Percentiles rank a stretch among this genome's conserved stretches.
Conservation (phyloP, 1,139 yeast species). For the Nakaseomyces kungkrabaensis region DNA sequence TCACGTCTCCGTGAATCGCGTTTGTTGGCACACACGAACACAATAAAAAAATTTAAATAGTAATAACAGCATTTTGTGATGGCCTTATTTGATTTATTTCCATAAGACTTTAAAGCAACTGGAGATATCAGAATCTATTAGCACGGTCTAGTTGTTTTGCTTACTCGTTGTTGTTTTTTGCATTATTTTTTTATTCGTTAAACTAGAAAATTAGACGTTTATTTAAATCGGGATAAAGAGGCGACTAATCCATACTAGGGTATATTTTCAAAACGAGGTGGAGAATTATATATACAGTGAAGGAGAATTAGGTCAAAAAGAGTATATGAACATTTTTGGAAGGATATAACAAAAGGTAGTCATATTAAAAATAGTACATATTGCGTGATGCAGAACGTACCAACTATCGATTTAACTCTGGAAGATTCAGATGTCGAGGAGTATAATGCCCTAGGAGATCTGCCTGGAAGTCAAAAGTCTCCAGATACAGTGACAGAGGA, state of each 20-base stretch:
- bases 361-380: background rate
- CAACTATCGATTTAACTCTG: slow-evolving; percentile 17
- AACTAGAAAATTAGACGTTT: background rate
- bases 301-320: too few relatives aligned
- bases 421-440: slow-evolving; percentile 13
- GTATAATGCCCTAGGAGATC: background rate
- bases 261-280: background rate
- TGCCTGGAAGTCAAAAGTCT: background rate
- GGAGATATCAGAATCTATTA: too few relatives aligned
- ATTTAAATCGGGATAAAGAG: background rate
- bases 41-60: too few relatives aligned
- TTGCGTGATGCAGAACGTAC: slow-evolving; percentile 6
- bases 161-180: background rate
- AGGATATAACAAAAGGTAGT: too few relatives aligned
- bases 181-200: background rate
- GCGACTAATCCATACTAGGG: background rate
- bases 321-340: too few relatives aligned
- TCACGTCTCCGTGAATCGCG: too few relatives aligned
- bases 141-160: background rate
- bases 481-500: background rate
- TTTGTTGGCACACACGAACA: too few relatives aligned
- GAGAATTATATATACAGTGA: background rate
- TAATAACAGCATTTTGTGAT: background rate
- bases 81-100: background rate
- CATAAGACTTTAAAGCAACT: too few relatives aligned